Evolutionary conservation across 1,139 yeast genomes (phyloP), one percentile per base, ranked within the genome.

Genomic region (Zygosaccharomyces pseudobailii): DNA sequence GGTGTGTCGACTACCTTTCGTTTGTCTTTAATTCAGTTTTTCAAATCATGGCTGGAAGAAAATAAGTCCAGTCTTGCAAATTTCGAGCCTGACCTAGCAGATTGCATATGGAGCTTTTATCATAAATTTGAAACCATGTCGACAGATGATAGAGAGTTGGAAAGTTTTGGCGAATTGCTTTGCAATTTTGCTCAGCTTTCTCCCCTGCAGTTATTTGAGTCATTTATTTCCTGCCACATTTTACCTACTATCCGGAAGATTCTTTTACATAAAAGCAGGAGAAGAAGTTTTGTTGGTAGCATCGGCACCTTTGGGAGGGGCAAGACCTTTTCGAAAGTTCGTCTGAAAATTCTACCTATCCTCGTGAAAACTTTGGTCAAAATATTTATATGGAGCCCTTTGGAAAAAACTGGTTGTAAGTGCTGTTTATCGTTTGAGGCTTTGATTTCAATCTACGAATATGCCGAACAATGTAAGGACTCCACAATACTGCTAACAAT

Each of bases 401-500:
- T 57, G 2, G 59, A 59, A 33, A 42, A 53, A 23, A 57, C 57
- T 41, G 65, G 64, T 13, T 54, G 59, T 3, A 61, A 65, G 37
- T 63, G 70, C 37, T 58, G 68, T 2, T 52, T 62, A 62, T 47
- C 76, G 51, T 64, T 56, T 50, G 50, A 56, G 19, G 32, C 55
- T 3, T 52, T 70, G 41, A 54, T 67, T 9, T 52, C 56, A 3
- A 55, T 63, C n/a, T 58, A 64, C 4, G 54, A 67, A 3, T 54
- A 57, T 49, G 71, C 74, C 0, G 50, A 75, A 10, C 47, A 56
- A 0, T 54, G 54, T 10, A 67, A 64, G 21, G 58, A 70, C 30
- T 56, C 59, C 2, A 70, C 65, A 2, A 46, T 77, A 1, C 69
- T 80, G 45, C 63, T 83, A 25, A 70, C 75, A 3, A 68, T 81